Percentiles rank a stretch among this genome's conserved stretches.
These are phyloP conservation scores for Perilla frutescens DNA, from an alignment of 257 asterid genomes.

Conservation along the genomic window DNA sequence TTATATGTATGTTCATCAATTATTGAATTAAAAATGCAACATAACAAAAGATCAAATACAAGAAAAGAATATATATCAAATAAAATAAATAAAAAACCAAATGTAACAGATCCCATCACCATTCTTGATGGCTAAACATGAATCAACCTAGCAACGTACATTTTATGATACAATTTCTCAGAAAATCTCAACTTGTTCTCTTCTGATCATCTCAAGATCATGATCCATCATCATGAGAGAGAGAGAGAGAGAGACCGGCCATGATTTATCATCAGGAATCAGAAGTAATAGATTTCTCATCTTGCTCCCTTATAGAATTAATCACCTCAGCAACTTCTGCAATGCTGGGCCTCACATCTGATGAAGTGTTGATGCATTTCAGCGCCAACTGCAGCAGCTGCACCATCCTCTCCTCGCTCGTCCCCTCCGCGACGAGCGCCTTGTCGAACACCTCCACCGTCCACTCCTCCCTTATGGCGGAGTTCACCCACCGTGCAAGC, in stretches of 20 bases:
- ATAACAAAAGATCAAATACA: no score
- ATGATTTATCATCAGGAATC: neutral
- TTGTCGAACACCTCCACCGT: slow-evolving; percentile 74
- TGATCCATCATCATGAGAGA: slow-evolving; percentile 4
- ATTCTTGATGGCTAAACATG: no score
- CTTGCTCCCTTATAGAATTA: slow-evolving; percentile 52
- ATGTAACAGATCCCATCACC: no score
- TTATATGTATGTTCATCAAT: no score
- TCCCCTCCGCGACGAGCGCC: slow-evolving; percentile 53
- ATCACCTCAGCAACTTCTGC: slow-evolving; percentile 59
- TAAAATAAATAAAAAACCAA: no score
- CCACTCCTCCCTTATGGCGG: slow-evolving; percentile 79
- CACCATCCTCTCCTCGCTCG: slow-evolving; percentile 71
- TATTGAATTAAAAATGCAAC: no score
- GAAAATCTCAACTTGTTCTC: no score
- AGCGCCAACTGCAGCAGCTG: slow-evolving; percentile 68
- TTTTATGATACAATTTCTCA: no score
- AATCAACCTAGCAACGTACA: no score
- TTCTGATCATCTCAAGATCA: neutral
- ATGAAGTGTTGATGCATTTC: slow-evolving; percentile 54
- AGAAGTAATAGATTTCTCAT: slow-evolving; percentile 50
- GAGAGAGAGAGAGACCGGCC: neutral
- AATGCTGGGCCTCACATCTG: slow-evolving; percentile 56
- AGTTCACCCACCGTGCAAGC: slow-evolving; percentile 70
- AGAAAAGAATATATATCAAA: no score